Conservation (phyloP, 257 asterid genomes). For the Nicotiana paniculata region DNA sequence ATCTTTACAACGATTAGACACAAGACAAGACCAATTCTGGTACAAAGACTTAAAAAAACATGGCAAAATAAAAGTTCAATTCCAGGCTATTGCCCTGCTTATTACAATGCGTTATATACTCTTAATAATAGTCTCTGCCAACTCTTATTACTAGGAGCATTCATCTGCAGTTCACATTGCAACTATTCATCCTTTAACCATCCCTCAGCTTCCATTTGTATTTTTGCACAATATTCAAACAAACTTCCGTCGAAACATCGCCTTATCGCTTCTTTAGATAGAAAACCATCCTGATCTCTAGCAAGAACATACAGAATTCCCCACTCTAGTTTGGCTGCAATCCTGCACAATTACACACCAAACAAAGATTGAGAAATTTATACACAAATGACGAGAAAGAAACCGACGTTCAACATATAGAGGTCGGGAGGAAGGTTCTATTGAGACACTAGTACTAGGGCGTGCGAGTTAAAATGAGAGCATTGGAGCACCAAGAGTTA, state of each 20-base stretch:
- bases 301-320: slow-evolving; percentile 51
- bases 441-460: not conserved
- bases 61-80: not conserved
- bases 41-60: not conserved
- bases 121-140: not conserved
- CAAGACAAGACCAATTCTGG: not conserved
- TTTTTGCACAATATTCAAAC: slow-evolving; percentile 74
- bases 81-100: not conserved
- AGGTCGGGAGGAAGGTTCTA: not conserved
- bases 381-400: not conserved
- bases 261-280: slow-evolving; percentile 78
- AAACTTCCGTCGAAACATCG: slow-evolving; percentile 80
- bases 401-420: not conserved
- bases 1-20: not conserved
- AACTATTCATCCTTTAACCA: slow-evolving; percentile 5
- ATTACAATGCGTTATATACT: not conserved
- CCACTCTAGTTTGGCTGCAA: slow-evolving; percentile 69
- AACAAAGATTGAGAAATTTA: too few relatives aligned
- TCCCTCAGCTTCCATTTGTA: slow-evolving; percentile 34
- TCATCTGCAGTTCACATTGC: not conserved
- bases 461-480: too few relatives aligned
- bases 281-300: slow-evolving; percentile 63
- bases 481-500: not conserved
- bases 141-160: not conserved
- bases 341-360: slow-evolving; percentile 9